Conservation (phyloP, 495 filamentous ascomycete genomes). For the Neurospora pannonica region DNA sequence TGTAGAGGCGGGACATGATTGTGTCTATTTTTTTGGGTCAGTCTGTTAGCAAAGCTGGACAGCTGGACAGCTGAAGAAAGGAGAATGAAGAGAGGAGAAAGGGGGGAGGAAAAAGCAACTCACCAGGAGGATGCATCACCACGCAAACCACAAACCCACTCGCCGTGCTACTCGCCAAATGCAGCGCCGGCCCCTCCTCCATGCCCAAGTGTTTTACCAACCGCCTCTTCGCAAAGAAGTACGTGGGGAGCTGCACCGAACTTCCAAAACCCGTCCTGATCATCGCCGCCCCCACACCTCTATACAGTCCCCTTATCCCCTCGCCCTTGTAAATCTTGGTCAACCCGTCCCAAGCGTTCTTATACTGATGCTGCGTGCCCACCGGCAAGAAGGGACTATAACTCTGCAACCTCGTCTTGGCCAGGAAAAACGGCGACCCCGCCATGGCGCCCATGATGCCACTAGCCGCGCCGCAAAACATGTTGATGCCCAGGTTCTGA, state of each 20-base stretch:
- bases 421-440: constrained; percentile 95
- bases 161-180: constrained; percentile 77
- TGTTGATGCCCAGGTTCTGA: constrained; percentile 83
- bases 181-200: constrained; percentile 82
- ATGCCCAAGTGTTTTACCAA: constrained; percentile 73
- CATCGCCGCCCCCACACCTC: constrained; percentile 92
- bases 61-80: background rate
- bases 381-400: constrained; percentile 91
- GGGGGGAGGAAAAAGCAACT: constrained; percentile 6
- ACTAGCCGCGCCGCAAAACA: constrained; percentile 79
- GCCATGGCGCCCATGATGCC: constrained; percentile 84
- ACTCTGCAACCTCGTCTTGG: constrained; percentile 93
- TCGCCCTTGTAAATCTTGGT: constrained; percentile 66
- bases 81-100: background rate
- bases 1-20: constrained; percentile 98
- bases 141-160: constrained; percentile 96
- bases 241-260: constrained; percentile 92
- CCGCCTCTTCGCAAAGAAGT: constrained; percentile 92
- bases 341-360: constrained; percentile 75
- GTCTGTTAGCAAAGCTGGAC: background rate
- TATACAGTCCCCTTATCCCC: constrained; percentile 73
- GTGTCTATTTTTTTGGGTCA: constrained; percentile 53
- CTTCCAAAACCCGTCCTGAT: constrained; percentile 91
- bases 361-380: constrained; percentile 90
- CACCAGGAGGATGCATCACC: constrained; percentile 96